These are phyloP conservation scores for Oryza glaberrima DNA, from an alignment of 176 grass and related monocot species.

Conservation along the genomic window DNA sequence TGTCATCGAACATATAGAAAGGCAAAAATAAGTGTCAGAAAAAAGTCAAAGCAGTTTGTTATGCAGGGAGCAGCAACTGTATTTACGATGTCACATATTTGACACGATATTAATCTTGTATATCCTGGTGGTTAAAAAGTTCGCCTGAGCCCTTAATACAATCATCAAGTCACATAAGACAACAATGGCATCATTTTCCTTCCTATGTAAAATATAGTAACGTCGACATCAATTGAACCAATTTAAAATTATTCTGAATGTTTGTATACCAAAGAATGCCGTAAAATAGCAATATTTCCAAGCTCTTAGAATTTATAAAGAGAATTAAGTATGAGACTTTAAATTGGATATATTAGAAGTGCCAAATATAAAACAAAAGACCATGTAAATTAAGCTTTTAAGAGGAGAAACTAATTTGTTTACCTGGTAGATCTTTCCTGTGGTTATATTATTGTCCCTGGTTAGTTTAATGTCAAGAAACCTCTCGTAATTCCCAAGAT, in stretches of 20 bases:
- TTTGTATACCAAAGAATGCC: background rate
- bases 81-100: conserved; percentile 3
- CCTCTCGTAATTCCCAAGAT: conserved; percentile 77
- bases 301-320: background rate
- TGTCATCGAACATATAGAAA: conserved; percentile 43
- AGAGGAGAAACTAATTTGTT: background rate
- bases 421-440: conserved; percentile 83
- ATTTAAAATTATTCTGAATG: conserved; percentile 27
- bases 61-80: conserved; percentile 38
- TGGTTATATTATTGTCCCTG: conserved; percentile 78
- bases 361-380: background rate
- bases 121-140: conserved; percentile 20
- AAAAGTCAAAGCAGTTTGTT: conserved; percentile 29
- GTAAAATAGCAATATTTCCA: background rate
- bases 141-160: conserved; percentile 16
- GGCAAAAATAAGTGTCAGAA: background rate
- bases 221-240: background rate
- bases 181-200: conserved; percentile 30
- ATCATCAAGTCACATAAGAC: conserved; percentile 34
- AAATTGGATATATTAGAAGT: background rate
- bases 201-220: conserved; percentile 34
- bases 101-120: conserved; percentile 24
- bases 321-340: background rate
- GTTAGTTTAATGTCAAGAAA: conserved; percentile 80
- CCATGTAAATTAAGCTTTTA: background rate